Evolutionary conservation across 305 asterid species (phyloP).

Genomic region (Fraxinus platypoda): DNA sequence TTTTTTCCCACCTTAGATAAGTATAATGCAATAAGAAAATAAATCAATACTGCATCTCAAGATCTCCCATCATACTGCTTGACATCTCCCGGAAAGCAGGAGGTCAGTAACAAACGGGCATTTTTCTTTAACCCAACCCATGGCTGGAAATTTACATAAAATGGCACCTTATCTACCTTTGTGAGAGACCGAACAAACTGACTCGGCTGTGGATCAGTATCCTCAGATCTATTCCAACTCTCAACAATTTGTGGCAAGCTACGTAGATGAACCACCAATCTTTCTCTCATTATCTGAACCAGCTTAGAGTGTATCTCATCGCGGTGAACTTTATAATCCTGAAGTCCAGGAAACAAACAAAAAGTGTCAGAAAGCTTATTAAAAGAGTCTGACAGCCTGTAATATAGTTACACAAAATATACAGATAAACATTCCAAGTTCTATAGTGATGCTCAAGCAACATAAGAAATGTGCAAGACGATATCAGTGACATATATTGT

Average conservation of each 20-base stretch:
- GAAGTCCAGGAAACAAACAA: conserved; percentile 23
- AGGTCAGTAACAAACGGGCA: background rate
- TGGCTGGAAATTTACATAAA: background rate
- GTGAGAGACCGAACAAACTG: conserved; percentile 85
- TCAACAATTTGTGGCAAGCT: conserved; percentile 88
- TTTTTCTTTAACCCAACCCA: background rate
- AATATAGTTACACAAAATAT: background rate
- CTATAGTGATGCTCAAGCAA: background rate
- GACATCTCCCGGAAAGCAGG: background rate
- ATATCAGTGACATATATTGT: background rate
- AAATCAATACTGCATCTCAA: background rate
- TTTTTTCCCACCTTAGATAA: background rate
- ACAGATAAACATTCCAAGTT: background rate
- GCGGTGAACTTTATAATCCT: conserved; percentile 90
- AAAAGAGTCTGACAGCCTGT: background rate
- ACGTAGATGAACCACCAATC: conserved; percentile 80
- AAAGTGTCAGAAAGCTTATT: background rate
- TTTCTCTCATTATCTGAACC: conserved; percentile 97
- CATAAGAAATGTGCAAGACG: background rate
- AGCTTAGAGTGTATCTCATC: conserved; percentile 97
- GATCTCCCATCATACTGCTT: background rate
- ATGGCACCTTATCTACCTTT: conserved; percentile 50
- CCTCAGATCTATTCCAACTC: conserved; percentile 82
- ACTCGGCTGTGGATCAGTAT: conserved; percentile 81
- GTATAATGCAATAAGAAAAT: background rate